Percentiles rank a stretch among this genome's conserved stretches.
phyloP scores from a whole-genome alignment of 31 red algal species.

The Asparagopsis taxiformis region DNA sequence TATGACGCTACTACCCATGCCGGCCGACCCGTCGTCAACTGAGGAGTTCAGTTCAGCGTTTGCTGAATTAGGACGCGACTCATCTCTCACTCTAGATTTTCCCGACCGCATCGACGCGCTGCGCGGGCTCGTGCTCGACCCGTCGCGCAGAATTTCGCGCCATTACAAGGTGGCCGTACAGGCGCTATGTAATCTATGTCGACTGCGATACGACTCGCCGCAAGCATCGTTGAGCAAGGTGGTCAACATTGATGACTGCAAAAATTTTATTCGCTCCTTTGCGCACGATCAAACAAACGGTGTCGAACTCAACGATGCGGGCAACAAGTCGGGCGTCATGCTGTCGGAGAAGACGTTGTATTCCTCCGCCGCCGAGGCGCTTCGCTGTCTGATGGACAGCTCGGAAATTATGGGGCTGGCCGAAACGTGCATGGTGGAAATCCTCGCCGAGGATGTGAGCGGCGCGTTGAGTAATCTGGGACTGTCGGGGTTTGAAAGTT shows the following conservation, averaged over 20 bases:
- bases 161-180: constrained; percentile 23
- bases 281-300: constrained; percentile 26
- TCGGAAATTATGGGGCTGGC: constrained; percentile 36
- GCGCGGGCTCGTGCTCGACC: constrained; percentile 37
- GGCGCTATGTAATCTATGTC: constrained; percentile 21
- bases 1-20: constrained; percentile 23
- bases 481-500: too few relatives aligned
- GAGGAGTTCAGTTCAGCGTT: constrained; percentile 60
- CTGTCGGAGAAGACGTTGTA: constrained; percentile 31
- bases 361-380: constrained; percentile 20
- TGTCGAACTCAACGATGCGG: constrained; percentile 12
- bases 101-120: constrained; percentile 40
- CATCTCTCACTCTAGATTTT: constrained; percentile 17
- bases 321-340: constrained; percentile 17
- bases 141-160: constrained; percentile 25
- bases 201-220: constrained; percentile 5
- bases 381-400: constrained; percentile 40
- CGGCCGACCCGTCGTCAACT: constrained; percentile 35
- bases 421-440: constrained; percentile 43
- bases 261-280: constrained; percentile 29
- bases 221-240: neutral
- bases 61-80: constrained; percentile 23
- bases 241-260: constrained; percentile 9
- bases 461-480: constrained; percentile 8
- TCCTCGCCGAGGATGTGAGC: constrained; percentile 42